phyloP scores from a whole-genome alignment of 2,329 filamentous ascomycete genomes.

The Stemphylium lycopersici region DNA sequence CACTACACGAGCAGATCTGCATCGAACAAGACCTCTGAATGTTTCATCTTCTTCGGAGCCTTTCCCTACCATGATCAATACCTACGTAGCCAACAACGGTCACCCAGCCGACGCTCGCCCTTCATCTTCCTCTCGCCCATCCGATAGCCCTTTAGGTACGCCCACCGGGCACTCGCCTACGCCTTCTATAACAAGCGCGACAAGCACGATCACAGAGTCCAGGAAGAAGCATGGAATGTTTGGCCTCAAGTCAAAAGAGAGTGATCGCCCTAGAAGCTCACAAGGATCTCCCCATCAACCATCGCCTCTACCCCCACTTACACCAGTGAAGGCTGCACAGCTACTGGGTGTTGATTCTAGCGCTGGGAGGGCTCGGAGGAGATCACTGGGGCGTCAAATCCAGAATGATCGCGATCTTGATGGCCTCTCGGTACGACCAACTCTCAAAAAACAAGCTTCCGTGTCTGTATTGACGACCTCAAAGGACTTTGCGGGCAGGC shows the following conservation, averaged over 20 bases:
- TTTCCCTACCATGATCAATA: conserved; percentile 4
- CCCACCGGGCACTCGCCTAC: conserved; percentile 5
- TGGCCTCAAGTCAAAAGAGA: conserved; percentile 19
- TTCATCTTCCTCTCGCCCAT: not conserved
- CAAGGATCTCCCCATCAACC: not conserved
- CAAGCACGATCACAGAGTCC: conserved; percentile 3
- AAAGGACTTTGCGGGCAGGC: conserved; percentile 7
- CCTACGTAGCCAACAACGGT: conserved; percentile 5
- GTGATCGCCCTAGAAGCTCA: conserved; percentile 13
- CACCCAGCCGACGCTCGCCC: conserved; percentile 1
- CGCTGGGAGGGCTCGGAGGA: not conserved
- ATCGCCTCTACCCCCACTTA: conserved; percentile 26
- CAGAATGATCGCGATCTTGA: conserved; percentile 7
- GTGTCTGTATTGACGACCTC: conserved; percentile 1
- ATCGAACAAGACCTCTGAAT: conserved; percentile 9
- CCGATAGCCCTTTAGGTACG: not conserved
- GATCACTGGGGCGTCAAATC: not conserved
- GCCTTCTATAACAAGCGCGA: conserved; percentile 1
- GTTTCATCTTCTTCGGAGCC: conserved; percentile 3
- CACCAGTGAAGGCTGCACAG: conserved; percentile 30
- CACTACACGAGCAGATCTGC: not conserved
- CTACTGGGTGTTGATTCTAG: conserved; percentile 24
- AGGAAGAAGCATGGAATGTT: conserved; percentile 30
- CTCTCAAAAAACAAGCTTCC: conserved; percentile 6
- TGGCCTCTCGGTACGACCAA: conserved; percentile 9